A percentile compares a stretch with the other conserved stretches of the same genome.
phyloP scores from a whole-genome alignment of 2,329 filamentous ascomycete species.

The Xylariaceae sp. region DNA sequence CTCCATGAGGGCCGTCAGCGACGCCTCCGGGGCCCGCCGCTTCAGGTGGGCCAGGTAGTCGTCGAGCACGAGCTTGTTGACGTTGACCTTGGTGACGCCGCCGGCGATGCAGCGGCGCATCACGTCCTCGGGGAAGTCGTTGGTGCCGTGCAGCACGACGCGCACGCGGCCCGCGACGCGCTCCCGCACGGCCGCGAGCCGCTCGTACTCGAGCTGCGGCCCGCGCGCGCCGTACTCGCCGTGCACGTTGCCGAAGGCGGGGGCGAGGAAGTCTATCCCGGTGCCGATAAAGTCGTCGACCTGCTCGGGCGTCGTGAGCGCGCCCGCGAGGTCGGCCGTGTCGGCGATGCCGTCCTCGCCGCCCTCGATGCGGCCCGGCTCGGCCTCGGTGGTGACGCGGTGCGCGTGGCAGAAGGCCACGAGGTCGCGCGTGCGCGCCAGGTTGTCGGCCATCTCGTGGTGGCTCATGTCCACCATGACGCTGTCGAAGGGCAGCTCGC shows the following conservation, averaged over 20 bases:
- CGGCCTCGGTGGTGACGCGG: conserved; percentile 60
- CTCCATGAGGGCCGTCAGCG: conserved; percentile 35
- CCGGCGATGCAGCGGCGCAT: conserved; percentile 43
- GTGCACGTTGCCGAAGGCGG: conserved; percentile 70
- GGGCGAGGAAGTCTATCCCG: conserved; percentile 67
- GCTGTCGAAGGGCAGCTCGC: conserved; percentile 53
- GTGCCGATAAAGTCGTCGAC: conserved; percentile 63
- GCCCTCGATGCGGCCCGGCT: conserved; percentile 58
- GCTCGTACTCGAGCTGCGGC: conserved; percentile 52
- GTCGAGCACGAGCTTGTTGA: conserved; percentile 46
- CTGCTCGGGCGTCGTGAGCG: conserved; percentile 60
- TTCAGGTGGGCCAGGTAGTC: conserved; percentile 34
- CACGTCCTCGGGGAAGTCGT: conserved; percentile 42
- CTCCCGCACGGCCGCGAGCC: conserved; percentile 31
- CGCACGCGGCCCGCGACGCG: conserved; percentile 31
- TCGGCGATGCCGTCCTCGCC: conserved; percentile 68
- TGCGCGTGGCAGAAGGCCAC: conserved; percentile 54
- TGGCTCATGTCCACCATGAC: conserved; percentile 77
- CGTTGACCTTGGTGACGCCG: conserved; percentile 50
- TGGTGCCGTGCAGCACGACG: conserved; percentile 49
- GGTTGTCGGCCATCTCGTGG: conserved; percentile 62
- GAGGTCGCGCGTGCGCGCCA: conserved; percentile 53
- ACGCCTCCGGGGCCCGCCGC: conserved; percentile 27
- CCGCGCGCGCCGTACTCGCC: conserved; percentile 63
- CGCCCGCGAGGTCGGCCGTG: conserved; percentile 36